A percentile compares a stretch with the other conserved stretches of the same genome.
Conservation (phyloP, 306 rosid species). For the Cicer bijugum region DNA sequence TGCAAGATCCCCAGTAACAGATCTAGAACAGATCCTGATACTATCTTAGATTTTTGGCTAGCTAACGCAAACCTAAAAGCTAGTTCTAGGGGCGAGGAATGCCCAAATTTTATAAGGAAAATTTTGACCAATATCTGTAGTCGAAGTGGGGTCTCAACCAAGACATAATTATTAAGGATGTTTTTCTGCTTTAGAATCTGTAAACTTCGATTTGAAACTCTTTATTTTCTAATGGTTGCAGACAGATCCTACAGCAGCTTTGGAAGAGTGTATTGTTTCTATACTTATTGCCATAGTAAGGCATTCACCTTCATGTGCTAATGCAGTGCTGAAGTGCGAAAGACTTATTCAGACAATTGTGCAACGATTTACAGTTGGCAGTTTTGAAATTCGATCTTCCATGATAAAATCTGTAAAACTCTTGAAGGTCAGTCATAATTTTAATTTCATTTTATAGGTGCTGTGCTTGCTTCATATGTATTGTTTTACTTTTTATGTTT, state of each 20-base stretch:
- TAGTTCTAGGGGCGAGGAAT: background rate
- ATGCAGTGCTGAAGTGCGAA: constrained; percentile 72
- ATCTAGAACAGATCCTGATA: background rate
- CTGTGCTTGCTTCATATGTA: constrained; percentile 31
- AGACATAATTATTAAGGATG: background rate
- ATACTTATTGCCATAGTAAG: constrained; percentile 82
- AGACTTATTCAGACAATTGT: constrained; percentile 75
- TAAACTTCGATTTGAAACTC: constrained; percentile 14
- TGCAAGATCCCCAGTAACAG: background rate
- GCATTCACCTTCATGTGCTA: constrained; percentile 90
- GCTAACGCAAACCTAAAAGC: background rate
- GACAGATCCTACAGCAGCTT: constrained; percentile 67
- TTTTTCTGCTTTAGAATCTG: constrained; percentile 17
- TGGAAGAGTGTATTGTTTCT: constrained; percentile 79
- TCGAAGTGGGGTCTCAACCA: constrained; percentile 11
- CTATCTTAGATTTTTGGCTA: background rate
- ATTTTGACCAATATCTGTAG: background rate
- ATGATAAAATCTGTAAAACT: constrained; percentile 80
- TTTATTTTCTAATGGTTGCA: constrained; percentile 58
- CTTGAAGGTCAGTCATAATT: constrained; percentile 63
- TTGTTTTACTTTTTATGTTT: constrained; percentile 25
- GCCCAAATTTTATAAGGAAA: background rate
- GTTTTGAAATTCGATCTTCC: constrained; percentile 60
- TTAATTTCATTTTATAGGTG: constrained; percentile 35
- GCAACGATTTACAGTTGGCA: constrained; percentile 64